Evolutionary conservation across 1,139 yeast species (phyloP), one percentile per base, ranked within the genome.

Genomic region (Saccharomyces pastorianus): DNA sequence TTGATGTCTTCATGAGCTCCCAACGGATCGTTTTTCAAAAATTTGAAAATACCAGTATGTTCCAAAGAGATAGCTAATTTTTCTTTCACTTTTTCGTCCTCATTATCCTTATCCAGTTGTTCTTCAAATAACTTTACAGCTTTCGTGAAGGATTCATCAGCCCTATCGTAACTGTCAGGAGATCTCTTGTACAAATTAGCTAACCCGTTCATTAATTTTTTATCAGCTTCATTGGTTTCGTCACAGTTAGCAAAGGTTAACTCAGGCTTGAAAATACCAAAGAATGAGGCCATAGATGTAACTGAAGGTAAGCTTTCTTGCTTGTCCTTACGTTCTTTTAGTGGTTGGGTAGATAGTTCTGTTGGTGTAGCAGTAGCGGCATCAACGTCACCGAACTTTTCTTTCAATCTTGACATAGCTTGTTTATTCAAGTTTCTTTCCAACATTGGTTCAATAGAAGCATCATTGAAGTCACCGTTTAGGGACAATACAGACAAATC

Each of bases 401-500:
- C 81, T 64, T 82, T 83, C 58, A 85, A 85, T 55, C 84, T 76
- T 68, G 79, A 78, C 69, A 80, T 80, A 13, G 96, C 84, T 68
- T 84, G 89, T 66, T 85, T 82, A 68, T 82, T 82, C 76, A 93
- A 80, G 49, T 88, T 90, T 71, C 96, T 83, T 76, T 95, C 98
- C 66, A 95, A 83, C 55, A 88, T 82, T 61, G 82, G 80, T 71
- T 90, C 96, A 56, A 88, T 80, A 34, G 88, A 78, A 66, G 84
- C 84, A 71, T 88, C 88, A 65, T 82, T 82, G 73, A 88, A 86
- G 55, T 89, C 90, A 48, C 90, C 90, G 67, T 79, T 81, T 60
- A 86, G 77, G 42, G 91, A 82, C 67, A 85, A 76, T 3, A 96
- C 91, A 55, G 98, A 91, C 71, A 88, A 81, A 72, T 95, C 99